Conservation (phyloP, 1,284 basidiomycete species). For the Heterobasidion annosum region DNA sequence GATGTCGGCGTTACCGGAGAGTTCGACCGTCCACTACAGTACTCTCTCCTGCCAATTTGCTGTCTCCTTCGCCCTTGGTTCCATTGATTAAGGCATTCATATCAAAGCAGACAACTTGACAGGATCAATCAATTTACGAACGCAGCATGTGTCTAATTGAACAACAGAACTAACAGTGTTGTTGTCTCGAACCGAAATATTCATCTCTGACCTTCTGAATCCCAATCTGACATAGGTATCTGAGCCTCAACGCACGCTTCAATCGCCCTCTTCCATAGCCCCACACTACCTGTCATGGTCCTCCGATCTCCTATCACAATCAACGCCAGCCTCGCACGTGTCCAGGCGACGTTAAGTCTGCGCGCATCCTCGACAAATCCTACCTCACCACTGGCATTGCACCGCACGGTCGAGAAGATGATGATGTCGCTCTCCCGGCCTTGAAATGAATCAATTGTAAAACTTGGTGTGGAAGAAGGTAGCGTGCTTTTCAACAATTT, state of each 20-base stretch:
- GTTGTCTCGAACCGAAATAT: neutral
- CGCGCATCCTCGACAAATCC: constrained; percentile 66
- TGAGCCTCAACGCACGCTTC: constrained; percentile 29
- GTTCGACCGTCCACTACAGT: no score
- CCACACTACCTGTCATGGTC: constrained; percentile 38
- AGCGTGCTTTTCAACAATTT: constrained; percentile 32
- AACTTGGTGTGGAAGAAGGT: constrained; percentile 32
- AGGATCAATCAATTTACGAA: no score
- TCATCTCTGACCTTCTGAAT: neutral
- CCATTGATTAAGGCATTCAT: no score
- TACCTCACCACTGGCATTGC: constrained; percentile 47
- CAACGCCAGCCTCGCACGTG: constrained; percentile 52
- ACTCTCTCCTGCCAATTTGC: no score
- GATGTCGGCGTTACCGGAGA: no score
- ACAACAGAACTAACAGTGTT: no score
- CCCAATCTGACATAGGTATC: constrained; percentile 3
- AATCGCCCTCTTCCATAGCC: constrained; percentile 45
- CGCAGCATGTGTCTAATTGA: no score
- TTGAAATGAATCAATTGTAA: constrained; percentile 70
- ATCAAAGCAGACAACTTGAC: no score
- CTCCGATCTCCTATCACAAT: constrained; percentile 56
- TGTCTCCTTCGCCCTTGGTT: no score
- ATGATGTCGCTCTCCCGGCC: constrained; percentile 68
- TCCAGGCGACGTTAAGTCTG: constrained; percentile 71
- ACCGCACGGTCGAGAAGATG: constrained; percentile 64